Evolutionary conservation across 2,329 filamentous ascomycete species (phyloP).

Genomic region (Thielaviopsis populi): DNA sequence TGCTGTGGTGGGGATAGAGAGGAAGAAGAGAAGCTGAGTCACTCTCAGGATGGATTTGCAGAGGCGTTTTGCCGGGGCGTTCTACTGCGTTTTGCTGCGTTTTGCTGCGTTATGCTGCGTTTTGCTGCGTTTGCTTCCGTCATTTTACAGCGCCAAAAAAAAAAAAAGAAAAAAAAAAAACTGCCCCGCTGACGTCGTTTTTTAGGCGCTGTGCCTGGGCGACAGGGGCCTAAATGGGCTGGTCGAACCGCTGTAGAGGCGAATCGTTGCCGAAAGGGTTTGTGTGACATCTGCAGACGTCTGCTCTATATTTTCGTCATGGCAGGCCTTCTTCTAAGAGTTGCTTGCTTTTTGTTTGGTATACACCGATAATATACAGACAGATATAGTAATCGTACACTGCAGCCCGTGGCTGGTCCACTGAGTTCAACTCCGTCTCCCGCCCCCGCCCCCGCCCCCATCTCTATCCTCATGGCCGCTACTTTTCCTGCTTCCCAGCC

Average conservation of each 20-base stretch:
- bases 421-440: too few species aligned
- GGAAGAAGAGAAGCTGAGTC: constrained; percentile 4
- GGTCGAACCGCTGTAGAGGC: background rate
- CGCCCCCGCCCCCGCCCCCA: background rate
- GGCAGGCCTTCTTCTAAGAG: too few species aligned
- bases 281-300: background rate
- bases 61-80: too few species aligned
- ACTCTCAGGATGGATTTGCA: background rate
- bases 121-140: background rate
- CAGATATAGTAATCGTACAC: background rate
- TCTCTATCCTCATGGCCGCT: background rate
- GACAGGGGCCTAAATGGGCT: constrained; percentile 3
- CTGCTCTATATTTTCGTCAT: too few species aligned
- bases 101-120: constrained; percentile 6
- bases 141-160: background rate
- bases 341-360: too few species aligned
- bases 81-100: constrained; percentile 5
- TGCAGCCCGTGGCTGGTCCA: background rate
- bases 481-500: background rate
- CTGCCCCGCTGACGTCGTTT: constrained; percentile 4
- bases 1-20: background rate
- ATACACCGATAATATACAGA: background rate
- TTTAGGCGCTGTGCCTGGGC: background rate
- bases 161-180: background rate
- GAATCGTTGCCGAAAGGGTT: background rate